phyloP scores from a whole-genome alignment of 306 rosid species.

The Vigna hirtella region DNA sequence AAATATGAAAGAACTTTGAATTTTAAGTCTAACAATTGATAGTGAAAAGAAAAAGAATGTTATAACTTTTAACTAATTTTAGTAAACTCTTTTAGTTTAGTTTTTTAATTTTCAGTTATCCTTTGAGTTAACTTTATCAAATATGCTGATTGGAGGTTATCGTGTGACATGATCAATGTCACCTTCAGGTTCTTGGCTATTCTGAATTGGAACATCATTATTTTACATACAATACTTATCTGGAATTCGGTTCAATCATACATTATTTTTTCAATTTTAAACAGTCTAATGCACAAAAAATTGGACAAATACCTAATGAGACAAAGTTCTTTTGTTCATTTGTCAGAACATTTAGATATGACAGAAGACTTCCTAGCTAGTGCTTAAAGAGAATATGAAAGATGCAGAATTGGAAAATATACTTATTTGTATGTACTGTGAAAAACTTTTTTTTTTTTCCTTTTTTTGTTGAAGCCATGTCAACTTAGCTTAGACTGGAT shows the following conservation, averaged over 20 bases:
- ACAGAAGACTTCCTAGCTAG: constrained; percentile 27
- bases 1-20: too few relatives aligned
- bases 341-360: constrained; percentile 21
- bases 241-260: not conserved
- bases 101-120: too few relatives aligned
- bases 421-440: constrained; percentile 3
- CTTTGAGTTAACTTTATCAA: too few relatives aligned
- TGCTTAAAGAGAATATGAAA: constrained; percentile 3
- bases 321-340: constrained; percentile 15
- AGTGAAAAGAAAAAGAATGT: too few relatives aligned
- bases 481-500: constrained; percentile 8
- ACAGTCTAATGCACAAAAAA: not conserved
- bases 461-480: not conserved
- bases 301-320: not conserved
- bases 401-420: not conserved
- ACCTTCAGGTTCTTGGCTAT: not conserved
- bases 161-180: not conserved
- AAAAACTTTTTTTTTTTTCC: not conserved
- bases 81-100: too few relatives aligned
- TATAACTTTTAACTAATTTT: too few relatives aligned
- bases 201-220: not conserved
- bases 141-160: too few relatives aligned
- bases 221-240: not conserved
- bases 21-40: too few relatives aligned
- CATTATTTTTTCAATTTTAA: not conserved